phyloP scores from a whole-genome alignment of 2,329 filamentous ascomycete genomes.

The Phaeosphaeria sp. region DNA sequence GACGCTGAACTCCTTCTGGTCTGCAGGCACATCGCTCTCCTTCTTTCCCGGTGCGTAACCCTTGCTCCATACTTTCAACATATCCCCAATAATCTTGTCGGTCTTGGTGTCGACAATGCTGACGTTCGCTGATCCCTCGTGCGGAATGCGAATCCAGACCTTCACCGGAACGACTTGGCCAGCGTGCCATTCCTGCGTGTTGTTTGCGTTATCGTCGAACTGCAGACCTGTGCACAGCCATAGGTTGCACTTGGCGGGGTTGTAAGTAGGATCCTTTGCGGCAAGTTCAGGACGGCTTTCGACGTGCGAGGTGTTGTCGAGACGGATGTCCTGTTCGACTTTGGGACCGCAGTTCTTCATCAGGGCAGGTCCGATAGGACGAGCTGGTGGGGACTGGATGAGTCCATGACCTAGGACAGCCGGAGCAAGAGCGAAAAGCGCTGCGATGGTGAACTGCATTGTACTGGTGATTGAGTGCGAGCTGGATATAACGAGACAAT shows the following conservation, averaged over 20 bases:
- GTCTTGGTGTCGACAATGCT: slow-evolving; percentile 63
- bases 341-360: slow-evolving; percentile 59
- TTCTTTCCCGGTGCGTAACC: slow-evolving; percentile 34
- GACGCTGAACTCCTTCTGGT: slow-evolving; percentile 59
- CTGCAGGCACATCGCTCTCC: slow-evolving; percentile 43
- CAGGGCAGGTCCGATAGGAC: slow-evolving; percentile 60
- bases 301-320: slow-evolving; percentile 51
- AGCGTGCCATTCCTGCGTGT: slow-evolving; percentile 57
- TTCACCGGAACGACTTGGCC: slow-evolving; percentile 52
- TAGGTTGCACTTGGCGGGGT: slow-evolving; percentile 57
- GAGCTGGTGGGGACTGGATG: slow-evolving; percentile 58
- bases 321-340: slow-evolving; percentile 58
- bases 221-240: slow-evolving; percentile 66
- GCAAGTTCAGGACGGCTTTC: slow-evolving; percentile 51
- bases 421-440: slow-evolving; percentile 22
- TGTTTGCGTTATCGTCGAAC: slow-evolving; percentile 63
- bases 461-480: background rate
- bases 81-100: slow-evolving; percentile 59
- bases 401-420: slow-evolving; percentile 57
- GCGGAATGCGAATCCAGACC: slow-evolving; percentile 58
- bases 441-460: slow-evolving; percentile 24
- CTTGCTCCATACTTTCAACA: slow-evolving; percentile 36
- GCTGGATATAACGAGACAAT: background rate
- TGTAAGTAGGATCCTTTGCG: slow-evolving; percentile 54
- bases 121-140: slow-evolving; percentile 65